These are phyloP conservation scores for Mucor velutinosus DNA, from an alignment of 371 early-diverging fungal species.

Conservation along the genomic window DNA sequence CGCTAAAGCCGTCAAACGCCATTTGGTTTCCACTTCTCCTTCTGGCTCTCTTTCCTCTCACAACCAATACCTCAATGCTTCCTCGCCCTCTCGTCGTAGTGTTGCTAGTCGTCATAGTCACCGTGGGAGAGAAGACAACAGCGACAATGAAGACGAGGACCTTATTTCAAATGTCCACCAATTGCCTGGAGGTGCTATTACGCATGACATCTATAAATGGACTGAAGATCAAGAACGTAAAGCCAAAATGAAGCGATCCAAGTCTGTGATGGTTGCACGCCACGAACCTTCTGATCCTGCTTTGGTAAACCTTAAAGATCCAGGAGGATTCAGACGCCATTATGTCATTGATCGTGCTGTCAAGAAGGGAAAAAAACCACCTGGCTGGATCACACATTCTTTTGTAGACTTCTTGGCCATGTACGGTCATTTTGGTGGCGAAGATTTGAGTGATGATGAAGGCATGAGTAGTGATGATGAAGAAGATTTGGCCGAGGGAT, in stretches of 20 bases:
- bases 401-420: slow-evolving; percentile 94
- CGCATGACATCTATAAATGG: slow-evolving; percentile 67
- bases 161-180: slow-evolving; percentile 32
- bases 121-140: slow-evolving; percentile 6
- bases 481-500: slow-evolving; percentile 13
- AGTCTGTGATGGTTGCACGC: slow-evolving; percentile 33
- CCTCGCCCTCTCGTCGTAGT: slow-evolving; percentile 11
- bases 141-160: slow-evolving; percentile 19
- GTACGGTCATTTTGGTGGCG: slow-evolving; percentile 96
- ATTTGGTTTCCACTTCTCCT: slow-evolving; percentile 42
- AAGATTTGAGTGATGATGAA: slow-evolving; percentile 86
- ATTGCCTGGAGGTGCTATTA: slow-evolving; percentile 51
- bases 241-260: slow-evolving; percentile 41
- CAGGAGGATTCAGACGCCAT: slow-evolving; percentile 92
- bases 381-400: slow-evolving; percentile 75
- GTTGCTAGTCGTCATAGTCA: slow-evolving; percentile 5
- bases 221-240: slow-evolving; percentile 42
- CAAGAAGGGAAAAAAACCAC: slow-evolving; percentile 62
- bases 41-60: slow-evolving; percentile 7
- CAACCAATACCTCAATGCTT: slow-evolving; percentile 3
- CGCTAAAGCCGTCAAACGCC: slow-evolving; percentile 46
- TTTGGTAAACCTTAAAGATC: slow-evolving; percentile 53
- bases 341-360: slow-evolving; percentile 76
- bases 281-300: slow-evolving; percentile 38
- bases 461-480: slow-evolving; percentile 67